Percentiles rank a stretch among this genome's conserved stretches.
These are phyloP conservation scores for Acanthamoeba lugdunensis DNA, from an alignment of 208 protist genomes.

Conservation along the genomic window DNA sequence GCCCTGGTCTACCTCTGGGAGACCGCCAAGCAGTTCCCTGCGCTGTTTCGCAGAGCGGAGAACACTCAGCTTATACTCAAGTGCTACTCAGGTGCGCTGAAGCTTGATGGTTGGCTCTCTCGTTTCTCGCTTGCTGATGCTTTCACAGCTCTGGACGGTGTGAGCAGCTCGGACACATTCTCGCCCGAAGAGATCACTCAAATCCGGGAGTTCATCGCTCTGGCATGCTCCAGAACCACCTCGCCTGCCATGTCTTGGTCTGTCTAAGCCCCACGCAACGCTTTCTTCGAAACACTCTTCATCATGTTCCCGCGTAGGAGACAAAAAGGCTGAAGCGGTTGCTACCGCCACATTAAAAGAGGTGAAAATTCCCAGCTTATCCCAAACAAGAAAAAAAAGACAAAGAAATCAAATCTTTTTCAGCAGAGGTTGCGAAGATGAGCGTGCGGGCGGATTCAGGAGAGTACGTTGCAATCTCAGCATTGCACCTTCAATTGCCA, in stretches of 20 bases:
- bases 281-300: too few species aligned
- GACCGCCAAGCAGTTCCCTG: neutral
- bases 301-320: too few species aligned
- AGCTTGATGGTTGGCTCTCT: too few species aligned
- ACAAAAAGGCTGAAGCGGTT: too few species aligned
- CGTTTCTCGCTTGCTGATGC: neutral
- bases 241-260: neutral
- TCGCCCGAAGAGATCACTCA: neutral
- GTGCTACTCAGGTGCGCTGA: neutral
- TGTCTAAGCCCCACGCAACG: neutral
- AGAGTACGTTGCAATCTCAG: neutral
- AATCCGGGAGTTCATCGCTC: neutral
- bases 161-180: slow-evolving; percentile 5
- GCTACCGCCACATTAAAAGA: too few species aligned
- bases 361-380: too few species aligned
- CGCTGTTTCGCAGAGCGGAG: neutral
- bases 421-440: neutral
- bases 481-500: neutral
- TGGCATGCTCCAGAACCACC: neutral
- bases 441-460: slow-evolving; percentile 26
- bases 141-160: neutral
- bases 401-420: neutral
- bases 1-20: slow-evolving; percentile 47
- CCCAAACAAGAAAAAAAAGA: neutral
- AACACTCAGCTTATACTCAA: neutral